Conservation (phyloP, 306 rosid species). For the Lathyrus tuberosus region DNA sequence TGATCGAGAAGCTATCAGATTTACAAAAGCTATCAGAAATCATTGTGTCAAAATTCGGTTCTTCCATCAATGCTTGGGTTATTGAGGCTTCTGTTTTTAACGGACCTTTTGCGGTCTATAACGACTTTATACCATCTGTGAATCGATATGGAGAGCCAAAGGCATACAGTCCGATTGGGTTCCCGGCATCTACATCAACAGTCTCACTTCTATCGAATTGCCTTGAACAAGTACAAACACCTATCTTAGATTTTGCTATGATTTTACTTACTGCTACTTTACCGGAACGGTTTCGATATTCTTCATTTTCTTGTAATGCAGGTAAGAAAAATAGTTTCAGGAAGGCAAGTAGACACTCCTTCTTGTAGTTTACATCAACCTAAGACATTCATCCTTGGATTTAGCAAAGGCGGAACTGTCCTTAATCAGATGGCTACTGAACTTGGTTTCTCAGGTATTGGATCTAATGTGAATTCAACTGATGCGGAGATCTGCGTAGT, state of each 20-base stretch:
- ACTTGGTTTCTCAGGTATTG: constrained; percentile 54
- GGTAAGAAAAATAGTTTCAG: constrained; percentile 46
- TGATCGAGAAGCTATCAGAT: constrained; percentile 75
- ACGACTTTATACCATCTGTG: constrained; percentile 68
- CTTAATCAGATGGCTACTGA: constrained; percentile 82
- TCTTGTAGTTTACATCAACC: constrained; percentile 43
- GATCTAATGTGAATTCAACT: constrained; percentile 28
- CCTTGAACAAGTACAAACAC: constrained; percentile 65
- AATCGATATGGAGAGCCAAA: constrained; percentile 81
- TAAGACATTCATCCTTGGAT: constrained; percentile 69
- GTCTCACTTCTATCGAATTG: constrained; percentile 61
- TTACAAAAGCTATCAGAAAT: constrained; percentile 68
- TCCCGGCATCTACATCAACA: constrained; percentile 63
- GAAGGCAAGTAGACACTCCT: constrained; percentile 41
- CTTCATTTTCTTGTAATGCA: constrained; percentile 42
- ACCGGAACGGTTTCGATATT: neutral
- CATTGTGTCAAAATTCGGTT: constrained; percentile 74
- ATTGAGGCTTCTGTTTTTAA: constrained; percentile 73
- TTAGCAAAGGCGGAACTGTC: constrained; percentile 93
- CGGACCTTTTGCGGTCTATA: constrained; percentile 82
- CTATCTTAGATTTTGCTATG: neutral
- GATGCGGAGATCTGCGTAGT: constrained; percentile 43
- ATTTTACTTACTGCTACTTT: no score
- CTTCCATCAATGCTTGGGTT: constrained; percentile 76
- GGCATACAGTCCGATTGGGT: constrained; percentile 60